Evolutionary conservation across 441 rosid species (phyloP), one percentile per base, ranked within the genome.

Genomic region (Jatropha multifida): DNA sequence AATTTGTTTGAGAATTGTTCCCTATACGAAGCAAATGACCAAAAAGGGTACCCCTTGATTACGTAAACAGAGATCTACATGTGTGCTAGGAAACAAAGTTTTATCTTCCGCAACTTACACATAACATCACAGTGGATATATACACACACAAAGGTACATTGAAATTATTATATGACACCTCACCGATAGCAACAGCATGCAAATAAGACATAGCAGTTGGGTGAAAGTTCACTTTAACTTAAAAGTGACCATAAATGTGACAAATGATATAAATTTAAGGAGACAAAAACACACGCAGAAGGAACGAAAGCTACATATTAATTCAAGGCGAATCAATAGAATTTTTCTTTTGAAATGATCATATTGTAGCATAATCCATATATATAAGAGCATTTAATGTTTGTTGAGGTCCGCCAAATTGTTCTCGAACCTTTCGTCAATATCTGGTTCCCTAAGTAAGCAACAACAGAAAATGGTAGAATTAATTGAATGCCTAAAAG

Each of bases 191-290:
- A 65, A 75, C 79, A 74, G 58, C 40, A n/a, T 38, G 54, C 51
- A 17, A 70, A 77, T 52, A 69, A 58, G 80, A 84, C 83, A 79
- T 20, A 2, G 4, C 18, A 38, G 79, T 76, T 74, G 46, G 86
- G 62, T 80, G 80, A 74, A 32, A 78, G n/a, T 84, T 78, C 85
- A 23, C 62, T 80, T 17, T 80, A 48, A n/a, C 73, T 74, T 65
- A 79, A 81, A 81, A 81, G 77, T 73, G 76, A 77, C 60, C 40
- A 65, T 77, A 56, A 65, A 37, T 38, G 4, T 26, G 48, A 52
- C 69, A 67, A 37, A 17, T 58, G 27, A 14, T 27, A 14, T 69
- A 49, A 48, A 46, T 38, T 71, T 65, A 59, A 15, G n/a, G 26
- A 49, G 41, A 44, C 46, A 17, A 44, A 37, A 6, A 15, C 15